These are phyloP conservation scores for Candida sp. DNA, from an alignment of 1,139 yeast genomes.

Conservation along the genomic window DNA sequence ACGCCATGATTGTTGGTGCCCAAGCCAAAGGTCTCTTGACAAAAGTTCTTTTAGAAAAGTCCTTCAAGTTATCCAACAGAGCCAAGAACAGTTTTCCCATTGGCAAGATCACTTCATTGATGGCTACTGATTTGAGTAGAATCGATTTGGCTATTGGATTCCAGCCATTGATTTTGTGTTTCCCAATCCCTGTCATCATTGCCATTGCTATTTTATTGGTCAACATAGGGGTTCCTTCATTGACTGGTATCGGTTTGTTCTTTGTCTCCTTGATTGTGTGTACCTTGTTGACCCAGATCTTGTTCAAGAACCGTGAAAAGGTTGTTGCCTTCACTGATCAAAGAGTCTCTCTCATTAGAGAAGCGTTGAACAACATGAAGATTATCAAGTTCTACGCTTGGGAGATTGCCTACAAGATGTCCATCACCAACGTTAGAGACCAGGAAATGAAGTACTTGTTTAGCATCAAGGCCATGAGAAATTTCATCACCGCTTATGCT, in stretches of 20 bases:
- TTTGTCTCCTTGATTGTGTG: constrained; percentile 42
- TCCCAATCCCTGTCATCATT: constrained; percentile 49
- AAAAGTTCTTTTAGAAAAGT: constrained; percentile 42
- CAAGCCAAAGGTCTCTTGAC: constrained; percentile 45
- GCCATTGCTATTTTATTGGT: constrained; percentile 39
- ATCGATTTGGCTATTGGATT: constrained; percentile 52
- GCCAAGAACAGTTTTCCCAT: constrained; percentile 39
- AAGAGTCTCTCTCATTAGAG: constrained; percentile 49
- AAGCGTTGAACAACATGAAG: constrained; percentile 44
- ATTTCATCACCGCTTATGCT: constrained; percentile 51
- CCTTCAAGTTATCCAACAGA: constrained; percentile 40
- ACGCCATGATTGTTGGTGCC: constrained; percentile 54
- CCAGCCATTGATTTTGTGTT: constrained; percentile 48
- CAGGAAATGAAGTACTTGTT: constrained; percentile 46
- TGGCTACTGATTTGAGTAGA: constrained; percentile 50
- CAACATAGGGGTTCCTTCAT: constrained; percentile 44
- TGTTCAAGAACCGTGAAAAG: constrained; percentile 40
- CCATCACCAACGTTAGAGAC: constrained; percentile 38
- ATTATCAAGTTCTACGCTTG: constrained; percentile 52
- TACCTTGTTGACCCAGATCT: constrained; percentile 37
- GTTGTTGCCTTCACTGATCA: constrained; percentile 47
- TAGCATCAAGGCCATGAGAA: constrained; percentile 47
- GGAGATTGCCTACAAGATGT: constrained; percentile 48
- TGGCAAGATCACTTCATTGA: constrained; percentile 46
- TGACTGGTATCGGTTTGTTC: constrained; percentile 49